A percentile compares a stretch with the other conserved stretches of the same genome.
Conservation (phyloP, 2,329 filamentous ascomycete genomes). For the Reticulascus tulasneorum region DNA sequence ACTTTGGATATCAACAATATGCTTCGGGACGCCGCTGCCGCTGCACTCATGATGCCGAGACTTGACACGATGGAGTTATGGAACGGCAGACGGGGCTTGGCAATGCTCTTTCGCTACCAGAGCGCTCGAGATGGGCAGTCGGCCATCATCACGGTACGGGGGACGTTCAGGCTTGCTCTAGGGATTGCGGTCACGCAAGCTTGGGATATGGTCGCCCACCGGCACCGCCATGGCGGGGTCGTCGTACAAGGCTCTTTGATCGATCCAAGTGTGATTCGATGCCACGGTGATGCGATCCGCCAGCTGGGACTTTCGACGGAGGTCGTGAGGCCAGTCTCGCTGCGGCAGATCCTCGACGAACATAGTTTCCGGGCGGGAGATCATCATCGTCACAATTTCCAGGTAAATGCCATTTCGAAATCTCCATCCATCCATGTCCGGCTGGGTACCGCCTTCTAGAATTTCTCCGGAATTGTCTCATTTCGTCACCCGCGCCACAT, state of each 20-base stretch:
- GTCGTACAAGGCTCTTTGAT: constrained; percentile 14
- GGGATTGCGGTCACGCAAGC: constrained; percentile 12
- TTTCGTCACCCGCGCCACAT: too few relatives aligned
- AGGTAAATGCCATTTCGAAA: too few relatives aligned
- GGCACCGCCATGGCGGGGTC: constrained; percentile 14
- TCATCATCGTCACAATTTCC: too few relatives aligned
- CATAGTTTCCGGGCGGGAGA: too few relatives aligned
- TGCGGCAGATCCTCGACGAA: too few relatives aligned
- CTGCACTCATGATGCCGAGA: constrained; percentile 22
- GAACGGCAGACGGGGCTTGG: constrained; percentile 22
- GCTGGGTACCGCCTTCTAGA: too few relatives aligned
- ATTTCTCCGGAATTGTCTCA: too few relatives aligned
- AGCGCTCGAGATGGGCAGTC: constrained; percentile 12
- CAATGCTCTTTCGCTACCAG: constrained; percentile 21
- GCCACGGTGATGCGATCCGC: constrained; percentile 20
- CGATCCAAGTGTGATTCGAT: constrained; percentile 10
- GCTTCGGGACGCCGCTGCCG: constrained; percentile 21
- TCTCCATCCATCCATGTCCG: too few relatives aligned
- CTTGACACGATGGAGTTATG: constrained; percentile 27
- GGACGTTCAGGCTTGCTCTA: constrained; percentile 18
- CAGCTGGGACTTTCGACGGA: constrained; percentile 17
- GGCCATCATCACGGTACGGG: constrained; percentile 19
- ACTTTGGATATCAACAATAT: constrained; percentile 19
- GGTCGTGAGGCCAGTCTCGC: too few relatives aligned
- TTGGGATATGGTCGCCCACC: constrained; percentile 19